Evolutionary conservation across 495 filamentous ascomycete species (phyloP), one percentile per base, ranked within the genome.

Genomic region (Neurospora sp.): DNA sequence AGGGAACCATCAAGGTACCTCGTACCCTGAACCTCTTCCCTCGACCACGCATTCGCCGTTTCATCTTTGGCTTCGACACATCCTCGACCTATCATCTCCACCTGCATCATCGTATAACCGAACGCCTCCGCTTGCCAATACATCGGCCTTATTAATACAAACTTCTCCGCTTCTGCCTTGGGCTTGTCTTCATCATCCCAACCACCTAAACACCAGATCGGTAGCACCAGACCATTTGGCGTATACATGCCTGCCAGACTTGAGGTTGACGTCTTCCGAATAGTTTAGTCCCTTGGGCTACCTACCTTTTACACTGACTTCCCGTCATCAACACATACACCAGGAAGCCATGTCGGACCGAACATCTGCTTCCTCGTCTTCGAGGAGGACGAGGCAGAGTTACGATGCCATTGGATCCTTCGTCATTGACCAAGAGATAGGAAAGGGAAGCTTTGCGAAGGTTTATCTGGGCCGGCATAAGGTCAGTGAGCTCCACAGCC

Each of bases 391-490:
- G 69, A 82, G 75, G 78, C 74, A 79, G 45, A 70, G 84, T 76
- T 90, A 92, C 74, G 88, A 90, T 85, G 82, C 88, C 59, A 89
- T 97, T 78, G 94, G 94, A 59, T 86, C 87, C 73, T 98, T 94
- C 79, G 87, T 86, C 74, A 88, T 93, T 77, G 86, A 92, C 74
- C 90, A 92, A 71, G 91, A 97, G 83, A 97, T 98, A 77, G 94
- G 94, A 70, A 93, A 93, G 84, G 94, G 94, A 45, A 98, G 94
- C 87, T 98, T 98, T 85, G 94, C 94, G 73, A 93, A 92, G 71
- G 94, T 98, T 74, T 98, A 94, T 80, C 89, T 91, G 80, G 94
- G 92, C 77, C 89, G 90, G 54, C 93, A 96, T 80, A 90, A 90
- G 82, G 94, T 96, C 84, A 84, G 92, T 88, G 76, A 69, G 31